phyloP scores from a whole-genome alignment of 305 asterid genomes.

The Solanum hybrid region DNA sequence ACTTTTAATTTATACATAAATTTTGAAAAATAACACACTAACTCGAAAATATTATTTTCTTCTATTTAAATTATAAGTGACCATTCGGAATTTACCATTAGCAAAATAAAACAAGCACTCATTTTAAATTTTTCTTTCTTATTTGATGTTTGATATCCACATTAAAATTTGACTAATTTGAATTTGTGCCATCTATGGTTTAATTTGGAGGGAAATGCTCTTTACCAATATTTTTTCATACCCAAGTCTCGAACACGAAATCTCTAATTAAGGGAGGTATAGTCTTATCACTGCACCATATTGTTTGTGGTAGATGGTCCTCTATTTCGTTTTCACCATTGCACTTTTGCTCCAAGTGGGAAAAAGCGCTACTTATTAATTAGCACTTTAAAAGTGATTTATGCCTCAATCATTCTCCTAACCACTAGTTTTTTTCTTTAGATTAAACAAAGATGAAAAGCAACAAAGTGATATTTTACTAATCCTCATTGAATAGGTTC shows the following conservation, averaged over 20 bases:
- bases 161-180: background rate
- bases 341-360: background rate
- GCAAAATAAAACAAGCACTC: background rate
- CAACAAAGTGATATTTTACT: background rate
- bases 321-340: background rate
- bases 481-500: background rate
- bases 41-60: background rate
- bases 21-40: background rate
- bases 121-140: background rate
- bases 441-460: background rate
- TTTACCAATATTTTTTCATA: background rate
- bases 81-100: background rate
- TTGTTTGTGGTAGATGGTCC: background rate
- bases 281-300: background rate
- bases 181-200: fast-evolving
- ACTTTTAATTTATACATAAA: background rate
- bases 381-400: background rate
- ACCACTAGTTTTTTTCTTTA: background rate
- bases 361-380: background rate
- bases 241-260: background rate
- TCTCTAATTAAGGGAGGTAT: background rate
- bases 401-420: background rate
- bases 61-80: background rate
- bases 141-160: background rate
- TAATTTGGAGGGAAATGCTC: background rate